A percentile compares a stretch with the other conserved stretches of the same genome.
Conservation (phyloP, 257 asterid genomes). For the Solanum dulcamara region DNA sequence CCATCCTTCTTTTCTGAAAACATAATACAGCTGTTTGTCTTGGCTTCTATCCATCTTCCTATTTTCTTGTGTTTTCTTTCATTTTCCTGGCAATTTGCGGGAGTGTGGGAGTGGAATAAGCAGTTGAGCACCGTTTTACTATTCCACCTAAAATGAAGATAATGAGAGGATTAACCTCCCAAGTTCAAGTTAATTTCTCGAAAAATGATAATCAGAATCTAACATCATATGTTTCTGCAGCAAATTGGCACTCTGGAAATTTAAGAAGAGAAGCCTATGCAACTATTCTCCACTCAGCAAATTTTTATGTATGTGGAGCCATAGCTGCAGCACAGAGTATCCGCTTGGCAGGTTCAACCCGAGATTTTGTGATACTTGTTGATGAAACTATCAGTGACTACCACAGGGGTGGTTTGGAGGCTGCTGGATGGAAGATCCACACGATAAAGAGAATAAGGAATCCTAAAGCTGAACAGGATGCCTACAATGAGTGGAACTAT, state of each 20-base stretch:
- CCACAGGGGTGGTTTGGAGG: slow-evolving; percentile 66
- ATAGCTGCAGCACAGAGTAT: slow-evolving; percentile 94
- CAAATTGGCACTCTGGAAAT: slow-evolving; percentile 43
- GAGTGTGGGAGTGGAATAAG: neutral
- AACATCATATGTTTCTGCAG: slow-evolving; percentile 25
- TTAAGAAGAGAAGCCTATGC: slow-evolving; percentile 81
- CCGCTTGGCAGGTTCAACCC: slow-evolving; percentile 80
- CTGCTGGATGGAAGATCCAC: slow-evolving; percentile 86
- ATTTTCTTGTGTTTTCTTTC: neutral
- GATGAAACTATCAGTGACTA: slow-evolving; percentile 61
- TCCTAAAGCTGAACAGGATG: slow-evolving; percentile 81
- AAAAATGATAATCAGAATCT: neutral
- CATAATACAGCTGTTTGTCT: neutral
- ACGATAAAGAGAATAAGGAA: slow-evolving; percentile 72
- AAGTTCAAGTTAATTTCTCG: neutral
- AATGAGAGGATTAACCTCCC: neutral
- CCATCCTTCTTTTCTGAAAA: neutral
- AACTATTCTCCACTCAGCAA: slow-evolving; percentile 81
- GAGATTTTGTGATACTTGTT: slow-evolving; percentile 86
- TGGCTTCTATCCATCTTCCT: neutral
- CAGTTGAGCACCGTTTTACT: neutral
- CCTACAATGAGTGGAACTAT: slow-evolving; percentile 92
- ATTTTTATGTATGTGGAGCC: slow-evolving; percentile 85
- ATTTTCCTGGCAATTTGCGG: neutral
- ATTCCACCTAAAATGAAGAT: neutral